These are phyloP conservation scores for Trichomonas gallinae DNA, from an alignment of 208 protist species.

Conservation along the genomic window DNA sequence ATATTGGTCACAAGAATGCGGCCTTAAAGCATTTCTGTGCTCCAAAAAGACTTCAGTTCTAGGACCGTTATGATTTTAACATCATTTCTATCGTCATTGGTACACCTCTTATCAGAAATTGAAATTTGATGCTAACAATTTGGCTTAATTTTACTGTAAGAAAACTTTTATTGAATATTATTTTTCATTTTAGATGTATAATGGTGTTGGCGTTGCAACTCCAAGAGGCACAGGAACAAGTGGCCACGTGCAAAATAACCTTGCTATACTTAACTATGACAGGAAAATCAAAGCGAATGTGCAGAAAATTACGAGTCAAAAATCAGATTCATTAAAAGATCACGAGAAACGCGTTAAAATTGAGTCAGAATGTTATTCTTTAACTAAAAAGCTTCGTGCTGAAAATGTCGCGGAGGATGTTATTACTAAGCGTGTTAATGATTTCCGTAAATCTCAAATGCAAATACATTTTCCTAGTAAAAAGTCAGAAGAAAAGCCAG, in stretches of 20 bases:
- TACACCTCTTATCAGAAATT: no score
- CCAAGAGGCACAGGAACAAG: constrained; percentile 15
- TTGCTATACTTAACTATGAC: not conserved
- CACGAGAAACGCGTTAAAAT: not conserved
- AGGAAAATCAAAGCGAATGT: not conserved
- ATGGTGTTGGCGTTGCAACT: not conserved
- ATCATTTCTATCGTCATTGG: no score
- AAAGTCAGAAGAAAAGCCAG: not conserved
- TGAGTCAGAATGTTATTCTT: not conserved
- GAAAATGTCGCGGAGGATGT: not conserved
- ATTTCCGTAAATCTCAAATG: not conserved
- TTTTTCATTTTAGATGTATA: not conserved
- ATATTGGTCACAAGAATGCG: no score
- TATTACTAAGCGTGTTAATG: not conserved
- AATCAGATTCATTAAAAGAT: not conserved
- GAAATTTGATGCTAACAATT: no score
- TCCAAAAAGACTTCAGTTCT: no score
- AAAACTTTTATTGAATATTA: no score
- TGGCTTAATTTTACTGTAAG: no score
- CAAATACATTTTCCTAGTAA: not conserved
- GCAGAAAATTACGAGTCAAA: not conserved
- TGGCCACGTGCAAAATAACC: not conserved
- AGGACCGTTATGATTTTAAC: no score
- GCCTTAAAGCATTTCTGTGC: no score
- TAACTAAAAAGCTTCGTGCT: not conserved